Percentiles rank a stretch among this genome's conserved stretches.
Conservation (phyloP, 495 filamentous ascomycete genomes). For the Trypethelium eluteriae region DNA sequence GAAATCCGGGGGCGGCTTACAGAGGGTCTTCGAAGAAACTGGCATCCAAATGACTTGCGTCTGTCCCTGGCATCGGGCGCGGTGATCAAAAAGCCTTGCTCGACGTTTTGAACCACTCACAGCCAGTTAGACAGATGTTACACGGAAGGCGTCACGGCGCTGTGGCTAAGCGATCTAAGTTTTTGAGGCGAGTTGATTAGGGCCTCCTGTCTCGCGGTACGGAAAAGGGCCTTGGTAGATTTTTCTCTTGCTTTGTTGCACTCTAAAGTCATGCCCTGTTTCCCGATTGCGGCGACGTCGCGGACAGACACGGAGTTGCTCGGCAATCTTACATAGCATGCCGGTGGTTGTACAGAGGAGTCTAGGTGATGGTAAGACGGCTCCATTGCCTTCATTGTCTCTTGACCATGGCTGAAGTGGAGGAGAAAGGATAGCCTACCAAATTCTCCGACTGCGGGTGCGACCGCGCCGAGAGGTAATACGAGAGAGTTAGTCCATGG, state of each 20-base stretch:
- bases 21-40: neutral
- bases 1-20: neutral
- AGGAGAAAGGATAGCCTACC: constrained; percentile 5
- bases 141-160: neutral
- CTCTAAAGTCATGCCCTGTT: neutral
- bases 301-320: constrained; percentile 6
- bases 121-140: neutral
- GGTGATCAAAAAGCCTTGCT: neutral
- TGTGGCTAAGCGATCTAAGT: neutral
- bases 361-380: constrained; percentile 4
- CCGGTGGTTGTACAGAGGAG: neutral
- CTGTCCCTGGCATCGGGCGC: constrained; percentile 6
- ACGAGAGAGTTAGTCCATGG: neutral
- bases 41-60: constrained; percentile 1
- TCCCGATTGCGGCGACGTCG: neutral
- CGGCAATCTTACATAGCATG: constrained; percentile 8
- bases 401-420: constrained; percentile 2
- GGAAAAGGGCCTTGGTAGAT: neutral
- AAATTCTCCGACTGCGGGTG: neutral
- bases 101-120: neutral
- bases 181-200: neutral
- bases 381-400: neutral
- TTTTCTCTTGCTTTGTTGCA: neutral
- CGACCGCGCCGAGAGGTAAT: neutral
- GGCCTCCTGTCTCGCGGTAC: neutral